Percentiles rank a stretch among this genome's conserved stretches.
Evolutionary conservation across 2,329 filamentous ascomycete genomes (phyloP).

Genomic region (Amphichorda felina): DNA sequence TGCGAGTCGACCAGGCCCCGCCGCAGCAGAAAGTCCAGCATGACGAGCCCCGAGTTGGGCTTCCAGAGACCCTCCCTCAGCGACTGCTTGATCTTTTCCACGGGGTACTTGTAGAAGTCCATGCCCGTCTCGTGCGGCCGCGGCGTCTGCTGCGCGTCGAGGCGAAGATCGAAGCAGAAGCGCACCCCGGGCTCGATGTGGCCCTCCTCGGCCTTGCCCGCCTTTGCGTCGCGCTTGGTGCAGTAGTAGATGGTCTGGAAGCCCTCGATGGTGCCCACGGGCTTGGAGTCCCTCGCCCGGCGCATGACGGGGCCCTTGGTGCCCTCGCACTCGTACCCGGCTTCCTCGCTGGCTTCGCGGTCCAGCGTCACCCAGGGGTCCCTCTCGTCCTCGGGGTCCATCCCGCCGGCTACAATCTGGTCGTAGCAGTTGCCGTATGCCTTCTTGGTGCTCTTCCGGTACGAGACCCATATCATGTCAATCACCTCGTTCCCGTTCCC

Average conservation of each 20-base stretch:
- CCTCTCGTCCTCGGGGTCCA: constrained; percentile 16
- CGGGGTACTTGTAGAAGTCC: constrained; percentile 13
- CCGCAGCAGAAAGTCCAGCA: constrained; percentile 22
- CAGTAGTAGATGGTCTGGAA: constrained; percentile 17
- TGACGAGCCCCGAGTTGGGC: constrained; percentile 26
- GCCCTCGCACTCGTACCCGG: constrained; percentile 7
- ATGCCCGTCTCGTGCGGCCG: constrained; percentile 10
- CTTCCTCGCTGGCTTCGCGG: constrained; percentile 21
- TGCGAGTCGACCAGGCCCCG: constrained; percentile 15
- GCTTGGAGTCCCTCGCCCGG: not conserved
- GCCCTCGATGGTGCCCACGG: not conserved
- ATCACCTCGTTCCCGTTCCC: constrained; percentile 9
- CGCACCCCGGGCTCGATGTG: constrained; percentile 25
- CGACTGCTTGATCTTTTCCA: constrained; percentile 16
- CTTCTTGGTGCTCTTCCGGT: constrained; percentile 12
- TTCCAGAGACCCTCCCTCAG: constrained; percentile 21
- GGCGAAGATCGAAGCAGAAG: constrained; percentile 21
- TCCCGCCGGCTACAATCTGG: constrained; percentile 23
- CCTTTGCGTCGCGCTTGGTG: constrained; percentile 17
- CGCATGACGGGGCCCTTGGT: not conserved
- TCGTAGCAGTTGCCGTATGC: constrained; percentile 22
- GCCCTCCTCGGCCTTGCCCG: constrained; percentile 14
- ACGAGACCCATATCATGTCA: constrained; percentile 19
- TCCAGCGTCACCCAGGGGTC: constrained; percentile 14
- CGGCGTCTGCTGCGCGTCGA: constrained; percentile 6